Evolutionary conservation across 495 filamentous ascomycete species (phyloP).

Genomic region (Chaetomium tenue): DNA sequence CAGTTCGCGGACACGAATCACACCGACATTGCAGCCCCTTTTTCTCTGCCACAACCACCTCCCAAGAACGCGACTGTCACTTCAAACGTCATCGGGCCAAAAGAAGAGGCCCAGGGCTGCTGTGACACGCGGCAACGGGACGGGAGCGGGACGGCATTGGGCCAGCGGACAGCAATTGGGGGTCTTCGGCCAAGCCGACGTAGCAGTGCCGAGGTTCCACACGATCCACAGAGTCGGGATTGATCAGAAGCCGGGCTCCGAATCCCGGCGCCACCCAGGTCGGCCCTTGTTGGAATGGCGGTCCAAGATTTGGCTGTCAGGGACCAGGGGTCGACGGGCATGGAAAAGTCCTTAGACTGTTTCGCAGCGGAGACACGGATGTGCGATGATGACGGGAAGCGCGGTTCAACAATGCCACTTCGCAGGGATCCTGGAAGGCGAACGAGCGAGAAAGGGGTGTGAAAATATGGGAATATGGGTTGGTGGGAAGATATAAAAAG

Average conservation of each 20-base stretch:
- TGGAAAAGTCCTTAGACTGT: background rate
- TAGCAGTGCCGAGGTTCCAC: background rate
- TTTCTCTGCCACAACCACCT: background rate
- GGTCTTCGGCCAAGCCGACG: background rate
- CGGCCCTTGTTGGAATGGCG: no score
- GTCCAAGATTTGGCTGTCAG: background rate
- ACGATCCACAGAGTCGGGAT: background rate
- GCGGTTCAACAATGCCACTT: no score
- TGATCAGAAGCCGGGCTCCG: background rate
- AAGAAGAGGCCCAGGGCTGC: background rate
- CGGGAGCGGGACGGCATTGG: background rate
- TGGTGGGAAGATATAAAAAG: background rate
- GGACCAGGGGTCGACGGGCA: background rate
- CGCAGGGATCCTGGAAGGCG: no score
- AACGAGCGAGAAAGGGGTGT: background rate
- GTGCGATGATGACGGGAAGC: background rate
- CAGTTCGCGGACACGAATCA: no score
- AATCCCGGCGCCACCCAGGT: background rate
- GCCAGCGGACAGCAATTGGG: background rate
- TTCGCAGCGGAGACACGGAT: background rate
- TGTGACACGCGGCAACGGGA: background rate
- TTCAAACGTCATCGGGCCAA: background rate
- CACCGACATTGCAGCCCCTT: no score
- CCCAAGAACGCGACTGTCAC: background rate
- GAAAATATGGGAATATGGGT: background rate